phyloP scores from a whole-genome alignment of 2,329 filamentous ascomycete species.

The Diplodia intermedia region DNA sequence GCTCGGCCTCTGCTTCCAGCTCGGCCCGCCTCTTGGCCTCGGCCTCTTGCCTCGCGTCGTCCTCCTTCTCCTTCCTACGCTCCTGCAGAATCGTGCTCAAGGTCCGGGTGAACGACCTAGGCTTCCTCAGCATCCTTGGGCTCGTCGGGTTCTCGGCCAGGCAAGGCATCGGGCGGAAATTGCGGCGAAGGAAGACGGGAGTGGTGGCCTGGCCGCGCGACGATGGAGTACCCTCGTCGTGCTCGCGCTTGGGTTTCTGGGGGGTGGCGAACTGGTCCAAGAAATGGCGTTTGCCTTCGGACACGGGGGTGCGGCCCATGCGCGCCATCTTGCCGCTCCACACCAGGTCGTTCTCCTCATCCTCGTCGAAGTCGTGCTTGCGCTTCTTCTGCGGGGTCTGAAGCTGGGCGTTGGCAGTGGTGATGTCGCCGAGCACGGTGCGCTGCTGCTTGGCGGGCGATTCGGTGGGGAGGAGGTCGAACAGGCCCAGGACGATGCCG shows the following conservation, averaged over 20 bases:
- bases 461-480: slow-evolving; percentile 69
- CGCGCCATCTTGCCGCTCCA: slow-evolving; percentile 41
- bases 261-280: slow-evolving; percentile 72
- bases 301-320: slow-evolving; percentile 56
- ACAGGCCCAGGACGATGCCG: slow-evolving; percentile 77
- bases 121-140: slow-evolving; percentile 58
- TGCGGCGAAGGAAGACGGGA: slow-evolving; percentile 71
- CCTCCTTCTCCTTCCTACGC: slow-evolving; percentile 38
- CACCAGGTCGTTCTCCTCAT: slow-evolving; percentile 40
- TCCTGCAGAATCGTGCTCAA: slow-evolving; percentile 32
- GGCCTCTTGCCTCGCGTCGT: slow-evolving; percentile 46
- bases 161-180: slow-evolving; percentile 56
- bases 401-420: slow-evolving; percentile 42
- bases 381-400: slow-evolving; percentile 50
- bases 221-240: slow-evolving; percentile 47
- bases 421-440: slow-evolving; percentile 42
- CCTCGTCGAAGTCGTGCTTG: slow-evolving; percentile 11
- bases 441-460: slow-evolving; percentile 48
- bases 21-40: slow-evolving; percentile 62
- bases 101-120: slow-evolving; percentile 38
- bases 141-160: slow-evolving; percentile 60
- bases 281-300: slow-evolving; percentile 65
- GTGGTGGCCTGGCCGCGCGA: slow-evolving; percentile 59
- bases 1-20: slow-evolving; percentile 60
- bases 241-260: slow-evolving; percentile 55